Evolutionary conservation across 1,139 yeast species (phyloP).

Genomic region (Yamadazyma trypodendri): DNA sequence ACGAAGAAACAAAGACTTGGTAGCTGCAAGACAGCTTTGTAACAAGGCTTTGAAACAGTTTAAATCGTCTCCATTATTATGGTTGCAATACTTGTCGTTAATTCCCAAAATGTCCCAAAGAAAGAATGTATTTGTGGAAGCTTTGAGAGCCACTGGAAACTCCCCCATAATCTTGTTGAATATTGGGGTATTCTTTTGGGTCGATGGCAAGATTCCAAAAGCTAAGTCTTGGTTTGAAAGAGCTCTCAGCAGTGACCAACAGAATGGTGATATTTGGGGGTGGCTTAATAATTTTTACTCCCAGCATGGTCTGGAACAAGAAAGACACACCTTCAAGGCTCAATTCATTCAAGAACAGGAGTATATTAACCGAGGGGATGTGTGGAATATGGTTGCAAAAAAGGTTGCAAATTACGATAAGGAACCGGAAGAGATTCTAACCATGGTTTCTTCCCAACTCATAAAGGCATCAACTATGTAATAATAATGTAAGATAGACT

Average conservation of each 20-base stretch:
- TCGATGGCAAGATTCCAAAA: slow-evolving; percentile 60
- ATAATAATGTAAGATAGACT: neutral
- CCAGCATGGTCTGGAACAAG: slow-evolving; percentile 25
- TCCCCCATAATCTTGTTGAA: slow-evolving; percentile 56
- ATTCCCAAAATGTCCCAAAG: slow-evolving; percentile 56
- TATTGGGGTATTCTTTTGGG: slow-evolving; percentile 71
- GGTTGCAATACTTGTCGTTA: slow-evolving; percentile 59
- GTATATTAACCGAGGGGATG: slow-evolving; percentile 57
- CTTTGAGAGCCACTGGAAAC: slow-evolving; percentile 65
- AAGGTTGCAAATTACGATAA: slow-evolving; percentile 39
- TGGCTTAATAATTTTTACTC: slow-evolving; percentile 52
- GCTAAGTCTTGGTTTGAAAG: slow-evolving; percentile 78
- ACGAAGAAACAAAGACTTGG: slow-evolving; percentile 41
- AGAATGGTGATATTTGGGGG: slow-evolving; percentile 76
- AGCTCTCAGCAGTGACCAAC: slow-evolving; percentile 51
- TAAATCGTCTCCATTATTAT: slow-evolving; percentile 59
- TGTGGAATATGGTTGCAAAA: slow-evolving; percentile 55
- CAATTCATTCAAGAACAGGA: slow-evolving; percentile 30
- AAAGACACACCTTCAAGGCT: slow-evolving; percentile 17
- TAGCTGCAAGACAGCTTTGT: slow-evolving; percentile 56
- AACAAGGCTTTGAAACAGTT: slow-evolving; percentile 60
- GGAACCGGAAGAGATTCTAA: slow-evolving; percentile 35
- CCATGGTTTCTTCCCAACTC: slow-evolving; percentile 19
- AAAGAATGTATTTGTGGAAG: slow-evolving; percentile 68
- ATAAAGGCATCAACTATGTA: slow-evolving; percentile 6